Base-by-base conservation (phyloP, 306 rosid species). In the Coriaria nepalensis region DNA sequence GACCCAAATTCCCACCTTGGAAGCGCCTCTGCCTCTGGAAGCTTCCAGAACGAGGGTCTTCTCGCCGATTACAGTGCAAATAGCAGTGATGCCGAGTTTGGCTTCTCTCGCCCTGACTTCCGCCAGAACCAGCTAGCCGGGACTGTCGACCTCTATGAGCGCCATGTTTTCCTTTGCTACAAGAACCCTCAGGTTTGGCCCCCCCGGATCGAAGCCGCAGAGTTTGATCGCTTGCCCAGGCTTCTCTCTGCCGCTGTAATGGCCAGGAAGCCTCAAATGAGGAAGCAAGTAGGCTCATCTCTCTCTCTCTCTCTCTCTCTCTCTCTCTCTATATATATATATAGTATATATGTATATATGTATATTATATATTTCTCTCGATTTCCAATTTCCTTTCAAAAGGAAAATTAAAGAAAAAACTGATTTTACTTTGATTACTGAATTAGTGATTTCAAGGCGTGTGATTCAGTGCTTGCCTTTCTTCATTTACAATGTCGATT, bases 161-260 rank as follows among this genome's bases (percentile, higher is more conserved):
- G 96, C 12, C 96, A 88, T 33, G 86, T 88, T 33, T 81, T 88
- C 45, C 69, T 88, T 42, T 88, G 96, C 51, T 88, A 88, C 45
- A 88, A 88, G 81, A 83, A 74, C 38, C 96, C 96, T 0, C 56
- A 70, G 59, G 67, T 78, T 42, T 88, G 96, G 96, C 96, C 95
- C 5, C 80, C 95, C 0, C 71, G 96, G 48, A 83, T 88, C 57
- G 96, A 83, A 64, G 95, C 96, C 38, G 93, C 96, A 0, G 95
- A 88, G 73, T 88, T 88, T n/a, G 96, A 88, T 73, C 95, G 96
- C 36, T 64, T 88, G 53, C 96, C 96, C 0, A 70, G 96, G 73
- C 60, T 88, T 73, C 96, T 88, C 11, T 71, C 85, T 35, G 88
- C 86, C 1, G 96, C 96, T 6, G 86, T 88, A 7, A 42, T 75